Conservation (phyloP, 2,329 filamentous ascomycete genomes). For the Colletotrichum spinosum region DNA sequence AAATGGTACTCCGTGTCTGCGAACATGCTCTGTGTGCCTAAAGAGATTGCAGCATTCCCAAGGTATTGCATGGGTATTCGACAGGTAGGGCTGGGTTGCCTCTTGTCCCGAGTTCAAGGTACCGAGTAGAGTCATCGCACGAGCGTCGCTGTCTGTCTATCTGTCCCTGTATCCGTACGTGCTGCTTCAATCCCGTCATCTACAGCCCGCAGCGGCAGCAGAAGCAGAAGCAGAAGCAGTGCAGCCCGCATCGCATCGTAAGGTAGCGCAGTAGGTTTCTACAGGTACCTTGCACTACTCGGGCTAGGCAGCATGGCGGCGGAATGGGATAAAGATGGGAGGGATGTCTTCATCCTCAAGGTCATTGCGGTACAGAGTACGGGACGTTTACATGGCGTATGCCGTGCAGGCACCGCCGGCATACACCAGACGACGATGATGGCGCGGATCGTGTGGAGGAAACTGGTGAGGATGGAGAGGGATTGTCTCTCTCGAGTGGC, state of each 20-base stretch:
- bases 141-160: too few species aligned
- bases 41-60: slow-evolving; percentile 34
- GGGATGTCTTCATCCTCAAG: background rate
- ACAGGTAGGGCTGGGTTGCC: slow-evolving; percentile 32
- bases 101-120: slow-evolving; percentile 9
- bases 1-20: slow-evolving; percentile 14
- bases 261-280: slow-evolving; percentile 6
- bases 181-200: background rate
- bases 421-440: too few species aligned
- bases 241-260: background rate
- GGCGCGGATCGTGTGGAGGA: too few species aligned
- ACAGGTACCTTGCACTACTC: too few species aligned
- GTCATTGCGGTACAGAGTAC: slow-evolving; percentile 4
- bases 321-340: slow-evolving; percentile 9
- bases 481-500: slow-evolving; percentile 12
- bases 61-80: slow-evolving; percentile 32
- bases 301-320: slow-evolving; percentile 17
- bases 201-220: background rate
- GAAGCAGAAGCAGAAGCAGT: background rate
- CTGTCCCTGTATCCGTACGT: background rate
- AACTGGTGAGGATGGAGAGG: background rate
- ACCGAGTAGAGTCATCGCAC: slow-evolving; percentile 19
- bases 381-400: too few species aligned
- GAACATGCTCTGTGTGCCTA: slow-evolving; percentile 16
- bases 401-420: background rate